Evolutionary conservation across 2,329 filamentous ascomycete species (phyloP), one percentile per base, ranked within the genome.

Genomic region (Stachybotrys chartarum): DNA sequence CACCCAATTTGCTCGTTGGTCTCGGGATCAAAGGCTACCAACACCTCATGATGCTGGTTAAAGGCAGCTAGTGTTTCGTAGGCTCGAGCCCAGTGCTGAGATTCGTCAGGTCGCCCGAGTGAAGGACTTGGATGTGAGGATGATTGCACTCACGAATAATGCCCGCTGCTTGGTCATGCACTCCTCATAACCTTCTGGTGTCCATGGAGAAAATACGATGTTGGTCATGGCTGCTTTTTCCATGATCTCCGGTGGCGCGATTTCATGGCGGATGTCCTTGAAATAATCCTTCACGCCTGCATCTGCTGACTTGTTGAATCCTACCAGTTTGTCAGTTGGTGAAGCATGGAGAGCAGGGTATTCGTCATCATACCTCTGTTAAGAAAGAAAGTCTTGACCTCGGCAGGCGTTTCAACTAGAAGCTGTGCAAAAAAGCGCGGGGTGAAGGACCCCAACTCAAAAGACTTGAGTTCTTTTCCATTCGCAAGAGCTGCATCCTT

Each of bases 1-100:
- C 63, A 65, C 14, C 63, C 63, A 7, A 65, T 57, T 18, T 65
- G 63, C 11, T 55, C 56, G 1, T 64, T 62, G 1, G 59, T 65
- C 0, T 64, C 61, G 0, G 63, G 57, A 1, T 65, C 61, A 1
- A 64, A 60, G 5, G 63, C 63, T 3, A 65, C 63, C 50, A 65
- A 45, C 0, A 58, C 60, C 54, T 65, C 56, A 1, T 62, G 51
- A 3, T 63, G 56, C 14, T 65, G 59, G 1, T 51, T 51, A 1
- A 52, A 54, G 1, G 53, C 53, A 8, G 63, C 63, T 7, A 64
- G 46, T 5, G 44, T 39, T 49, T 61, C 44, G 5, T 65, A 65
- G 0, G 56, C 54, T 8, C 54, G 50, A 5, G 11, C 42, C 63
- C 63, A 65, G 5, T 35, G 54, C 63, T 65, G 10, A 0, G 0